Conservation (phyloP, 306 rosid genomes). For the Fagus crenata region DNA sequence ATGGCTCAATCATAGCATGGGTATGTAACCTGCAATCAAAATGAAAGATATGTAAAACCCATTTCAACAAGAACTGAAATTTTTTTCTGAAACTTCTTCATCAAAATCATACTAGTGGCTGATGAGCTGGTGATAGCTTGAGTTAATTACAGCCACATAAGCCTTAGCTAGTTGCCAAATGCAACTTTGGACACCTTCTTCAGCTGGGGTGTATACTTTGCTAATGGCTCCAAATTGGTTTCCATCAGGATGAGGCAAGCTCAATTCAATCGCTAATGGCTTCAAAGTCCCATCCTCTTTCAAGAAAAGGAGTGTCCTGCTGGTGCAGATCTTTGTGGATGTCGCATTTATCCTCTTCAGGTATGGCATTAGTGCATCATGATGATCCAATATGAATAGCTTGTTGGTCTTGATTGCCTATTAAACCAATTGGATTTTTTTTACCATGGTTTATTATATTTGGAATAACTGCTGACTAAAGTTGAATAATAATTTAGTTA, state of each 20-base stretch:
- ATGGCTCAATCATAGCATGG: conserved; percentile 30
- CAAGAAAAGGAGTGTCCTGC: conserved; percentile 62
- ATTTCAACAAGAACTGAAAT: background rate
- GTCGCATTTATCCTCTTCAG: conserved; percentile 53
- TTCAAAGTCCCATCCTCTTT: conserved; percentile 67
- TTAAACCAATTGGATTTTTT: conserved; percentile 16
- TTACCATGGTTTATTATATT: background rate
- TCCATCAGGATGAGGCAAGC: conserved; percentile 54
- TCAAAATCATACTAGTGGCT: conserved; percentile 56
- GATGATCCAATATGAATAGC: conserved; percentile 65
- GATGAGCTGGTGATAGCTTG: conserved; percentile 67
- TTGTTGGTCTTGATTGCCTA: conserved; percentile 57
- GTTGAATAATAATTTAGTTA: background rate
- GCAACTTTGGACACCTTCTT: conserved; percentile 49
- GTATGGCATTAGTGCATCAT: conserved; percentile 58
- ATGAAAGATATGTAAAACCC: background rate
- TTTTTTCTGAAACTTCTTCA: background rate
- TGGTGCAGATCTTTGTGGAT: conserved; percentile 52
- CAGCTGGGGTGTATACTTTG: conserved; percentile 51
- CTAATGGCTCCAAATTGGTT: conserved; percentile 53
- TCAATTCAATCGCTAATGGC: conserved; percentile 70
- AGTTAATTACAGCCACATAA: conserved; percentile 65
- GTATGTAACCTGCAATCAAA: conserved; percentile 58
- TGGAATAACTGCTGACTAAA: background rate
- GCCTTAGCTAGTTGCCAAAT: conserved; percentile 79